Conservation (phyloP, 176 grass and related monocot genomes). For the Neostapfia colusana region DNA sequence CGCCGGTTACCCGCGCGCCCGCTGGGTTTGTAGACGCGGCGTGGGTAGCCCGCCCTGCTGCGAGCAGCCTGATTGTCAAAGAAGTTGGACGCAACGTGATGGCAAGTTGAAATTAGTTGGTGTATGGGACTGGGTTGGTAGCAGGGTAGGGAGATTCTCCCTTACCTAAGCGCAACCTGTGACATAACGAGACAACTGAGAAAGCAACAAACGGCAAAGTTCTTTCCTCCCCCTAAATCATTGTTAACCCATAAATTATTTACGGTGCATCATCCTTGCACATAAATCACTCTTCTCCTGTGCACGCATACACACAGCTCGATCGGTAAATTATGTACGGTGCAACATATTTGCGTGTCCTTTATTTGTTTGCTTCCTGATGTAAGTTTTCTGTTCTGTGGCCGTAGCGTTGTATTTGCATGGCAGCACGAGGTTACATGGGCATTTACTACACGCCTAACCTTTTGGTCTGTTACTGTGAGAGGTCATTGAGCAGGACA, state of each 20-base stretch:
- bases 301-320: background rate
- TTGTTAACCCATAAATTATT: no score
- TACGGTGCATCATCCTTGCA: background rate
- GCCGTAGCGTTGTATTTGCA: background rate
- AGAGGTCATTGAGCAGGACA: conserved; percentile 21
- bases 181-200: conserved; percentile 66
- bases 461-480: conserved; percentile 24
- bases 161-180: conserved; percentile 48
- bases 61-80: no score
- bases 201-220: conserved; percentile 52
- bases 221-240: background rate
- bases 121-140: background rate
- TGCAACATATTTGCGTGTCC: conserved; percentile 30
- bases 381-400: conserved; percentile 9
- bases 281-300: background rate
- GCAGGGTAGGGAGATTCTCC: conserved; percentile 22
- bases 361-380: conserved; percentile 26
- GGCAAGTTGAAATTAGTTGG: conserved; percentile 25
- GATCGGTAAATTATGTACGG: background rate
- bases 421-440: conserved; percentile 2
- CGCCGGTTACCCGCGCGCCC: no score
- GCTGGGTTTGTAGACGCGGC: no score
- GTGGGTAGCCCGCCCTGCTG: no score
- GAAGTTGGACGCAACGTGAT: no score
- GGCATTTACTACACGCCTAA: conserved; percentile 12